Evolutionary conservation across 169 alveolate species (phyloP).

Genomic region (Eimeria necatrix): DNA sequence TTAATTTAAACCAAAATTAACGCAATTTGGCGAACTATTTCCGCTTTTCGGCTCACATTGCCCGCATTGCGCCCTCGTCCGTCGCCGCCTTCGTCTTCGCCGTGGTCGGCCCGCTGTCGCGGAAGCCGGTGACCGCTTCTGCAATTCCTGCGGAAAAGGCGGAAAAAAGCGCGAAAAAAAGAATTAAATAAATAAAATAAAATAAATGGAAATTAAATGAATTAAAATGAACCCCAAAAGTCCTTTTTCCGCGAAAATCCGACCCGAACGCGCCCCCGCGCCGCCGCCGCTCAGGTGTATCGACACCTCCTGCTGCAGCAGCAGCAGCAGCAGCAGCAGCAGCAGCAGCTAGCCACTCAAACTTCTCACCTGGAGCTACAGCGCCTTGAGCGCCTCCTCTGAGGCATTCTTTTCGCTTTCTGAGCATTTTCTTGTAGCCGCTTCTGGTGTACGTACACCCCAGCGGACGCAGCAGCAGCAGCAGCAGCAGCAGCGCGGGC

Average conservation of each 20-base stretch:
- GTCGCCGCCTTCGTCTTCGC: constrained; percentile 71
- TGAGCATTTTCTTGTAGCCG: constrained; percentile 76
- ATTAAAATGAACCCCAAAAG: neutral
- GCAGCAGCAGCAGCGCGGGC: constrained; percentile 22
- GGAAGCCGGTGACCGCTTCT: constrained; percentile 72
- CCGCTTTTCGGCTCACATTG: neutral
- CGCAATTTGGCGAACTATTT: too few relatives aligned
- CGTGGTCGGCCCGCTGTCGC: constrained; percentile 66
- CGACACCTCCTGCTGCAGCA: too few relatives aligned
- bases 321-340: constrained; percentile 10
- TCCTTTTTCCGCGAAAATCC: too few relatives aligned
- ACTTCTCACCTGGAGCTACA: constrained; percentile 6
- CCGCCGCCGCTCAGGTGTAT: too few relatives aligned
- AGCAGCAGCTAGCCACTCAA: neutral
- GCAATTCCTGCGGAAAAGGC: constrained; percentile 49
- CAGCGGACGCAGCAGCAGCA: constrained; percentile 7
- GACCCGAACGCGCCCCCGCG: too few relatives aligned
- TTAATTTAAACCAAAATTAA: neutral
- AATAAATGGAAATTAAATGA: too few relatives aligned
- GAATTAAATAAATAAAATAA: too few relatives aligned
- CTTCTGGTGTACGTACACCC: constrained; percentile 34
- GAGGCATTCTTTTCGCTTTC: constrained; percentile 52
- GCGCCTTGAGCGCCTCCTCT: constrained; percentile 78
- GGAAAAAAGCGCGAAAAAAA: neutral
- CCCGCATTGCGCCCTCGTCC: neutral